These are phyloP conservation scores for Neurospora sp. DNA, from an alignment of 495 filamentous ascomycete genomes.

Conservation along the genomic window DNA sequence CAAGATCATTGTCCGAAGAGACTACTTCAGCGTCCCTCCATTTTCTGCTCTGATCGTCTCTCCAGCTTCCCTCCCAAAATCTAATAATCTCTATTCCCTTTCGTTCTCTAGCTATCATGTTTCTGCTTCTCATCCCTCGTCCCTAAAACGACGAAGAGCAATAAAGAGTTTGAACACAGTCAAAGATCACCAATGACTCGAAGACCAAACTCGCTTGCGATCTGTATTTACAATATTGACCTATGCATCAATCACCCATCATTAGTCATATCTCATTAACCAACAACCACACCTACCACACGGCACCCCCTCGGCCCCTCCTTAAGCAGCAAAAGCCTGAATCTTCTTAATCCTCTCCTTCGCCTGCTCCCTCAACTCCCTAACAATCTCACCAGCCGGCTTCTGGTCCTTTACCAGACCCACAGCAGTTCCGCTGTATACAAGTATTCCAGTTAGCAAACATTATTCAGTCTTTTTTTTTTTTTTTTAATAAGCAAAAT, in stretches of 20 bases:
- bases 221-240: not conserved
- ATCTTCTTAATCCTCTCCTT: conserved; percentile 34
- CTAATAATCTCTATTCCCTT: not conserved
- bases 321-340: conserved; percentile 1
- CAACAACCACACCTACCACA: not conserved
- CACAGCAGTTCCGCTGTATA: conserved; percentile 39
- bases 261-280: not conserved
- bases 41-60: not conserved
- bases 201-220: not conserved
- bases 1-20: not conserved
- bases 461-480: not conserved
- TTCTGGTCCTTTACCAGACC: conserved; percentile 55
- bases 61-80: not conserved
- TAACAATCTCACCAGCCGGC: conserved; percentile 63
- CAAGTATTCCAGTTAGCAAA: not conserved
- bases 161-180: not conserved
- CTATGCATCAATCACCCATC: not conserved
- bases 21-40: not conserved
- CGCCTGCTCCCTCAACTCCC: conserved; percentile 58
- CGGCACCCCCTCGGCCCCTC: not conserved
- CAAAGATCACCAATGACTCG: not conserved
- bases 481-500: not conserved
- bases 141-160: not conserved
- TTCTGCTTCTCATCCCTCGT: not conserved
- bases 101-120: not conserved